Evolutionary conservation across 2,329 filamentous ascomycete species (phyloP), one percentile per base, ranked within the genome.

Genomic region (Calonectria naviculata): DNA sequence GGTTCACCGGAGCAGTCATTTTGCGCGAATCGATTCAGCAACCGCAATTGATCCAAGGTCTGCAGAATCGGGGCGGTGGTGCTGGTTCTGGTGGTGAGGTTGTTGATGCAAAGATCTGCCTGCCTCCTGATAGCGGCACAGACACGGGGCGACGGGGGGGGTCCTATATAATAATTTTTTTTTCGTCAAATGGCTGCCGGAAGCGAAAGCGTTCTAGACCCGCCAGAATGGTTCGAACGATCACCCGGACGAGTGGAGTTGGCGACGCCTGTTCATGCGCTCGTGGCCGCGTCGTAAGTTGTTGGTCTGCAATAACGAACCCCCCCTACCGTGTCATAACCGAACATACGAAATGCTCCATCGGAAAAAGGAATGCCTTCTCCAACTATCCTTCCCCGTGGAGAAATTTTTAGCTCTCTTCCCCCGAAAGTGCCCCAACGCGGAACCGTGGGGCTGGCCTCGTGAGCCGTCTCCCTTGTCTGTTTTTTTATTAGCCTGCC

Each of bases 331-430:
- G 19, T 3, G 17, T 34, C 54, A 24, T 47, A 62, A 24, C 62
- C 54, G 63, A 67, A 15, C 34, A 49, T 64, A 41, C 34, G 63
- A 41, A 56, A 66, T 12, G 19, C 41, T 58, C 41, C 29, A 42
- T 36, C 41, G 41, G n/a, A 52, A n/a, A 38, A 41, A 54, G 28
- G 47, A 47, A 31, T 19, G 49, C 34, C 52, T 58, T 58, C 54
- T 47, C 42, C 61, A 63, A 31, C 26, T 54, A 19, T 65, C 47
- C 41, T 42, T 62, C 68, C 68, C 68, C 68, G 54, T 70, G 68
- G 68, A 70, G 68, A 70, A 67, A 49, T 41, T 19, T 70, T 61
- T 67, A 67, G 68, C 68, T 67, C 68, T 49, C 15, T 70, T 63
- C 42, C 63, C 68, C 52, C 31, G 15, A 29, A 36, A 24, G 24